Percentiles rank a stretch among this genome's conserved stretches.
phyloP scores from a whole-genome alignment of 2,329 filamentous ascomycete genomes.

The Cladobotryum protrusum region DNA sequence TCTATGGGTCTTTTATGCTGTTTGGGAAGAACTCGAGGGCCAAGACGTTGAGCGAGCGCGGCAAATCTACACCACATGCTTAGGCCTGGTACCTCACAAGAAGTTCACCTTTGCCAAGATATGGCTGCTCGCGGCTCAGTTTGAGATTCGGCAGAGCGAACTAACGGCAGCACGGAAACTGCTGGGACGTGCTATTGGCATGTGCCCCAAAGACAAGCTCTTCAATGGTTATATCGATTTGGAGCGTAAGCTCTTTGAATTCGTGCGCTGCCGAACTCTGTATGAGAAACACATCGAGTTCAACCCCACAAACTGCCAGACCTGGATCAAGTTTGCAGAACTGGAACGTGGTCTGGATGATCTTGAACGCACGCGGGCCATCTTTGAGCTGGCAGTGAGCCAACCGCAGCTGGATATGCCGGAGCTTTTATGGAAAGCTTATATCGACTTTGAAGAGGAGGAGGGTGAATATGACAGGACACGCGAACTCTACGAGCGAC shows the following conservation, averaged over 20 bases:
- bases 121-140: slow-evolving; percentile 90
- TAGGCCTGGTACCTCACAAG: slow-evolving; percentile 87
- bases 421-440: slow-evolving; percentile 93
- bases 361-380: slow-evolving; percentile 76
- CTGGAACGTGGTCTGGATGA: slow-evolving; percentile 89
- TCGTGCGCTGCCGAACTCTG: slow-evolving; percentile 79
- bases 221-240: slow-evolving; percentile 92
- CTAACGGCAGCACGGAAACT: slow-evolving; percentile 78
- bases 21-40: slow-evolving; percentile 87
- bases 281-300: slow-evolving; percentile 93
- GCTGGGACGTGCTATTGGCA: slow-evolving; percentile 81
- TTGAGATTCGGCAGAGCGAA: slow-evolving; percentile 83
- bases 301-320: slow-evolving; percentile 83
- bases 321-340: slow-evolving; percentile 95
- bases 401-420: slow-evolving; percentile 92
- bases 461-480: slow-evolving; percentile 85
- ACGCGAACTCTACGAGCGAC: slow-evolving; percentile 76
- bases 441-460: slow-evolving; percentile 97
- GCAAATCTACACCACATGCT: slow-evolving; percentile 84
- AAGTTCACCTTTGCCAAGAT: slow-evolving; percentile 97
- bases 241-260: slow-evolving; percentile 91
- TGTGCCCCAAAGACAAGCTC: slow-evolving; percentile 92
- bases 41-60: slow-evolving; percentile 72
- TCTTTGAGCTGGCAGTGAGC: slow-evolving; percentile 83
- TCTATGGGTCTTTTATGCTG: slow-evolving; percentile 93